Evolutionary conservation across 495 filamentous ascomycete species (phyloP), one percentile per base, ranked within the genome.

Genomic region (Trichocladium uniseriatum): DNA sequence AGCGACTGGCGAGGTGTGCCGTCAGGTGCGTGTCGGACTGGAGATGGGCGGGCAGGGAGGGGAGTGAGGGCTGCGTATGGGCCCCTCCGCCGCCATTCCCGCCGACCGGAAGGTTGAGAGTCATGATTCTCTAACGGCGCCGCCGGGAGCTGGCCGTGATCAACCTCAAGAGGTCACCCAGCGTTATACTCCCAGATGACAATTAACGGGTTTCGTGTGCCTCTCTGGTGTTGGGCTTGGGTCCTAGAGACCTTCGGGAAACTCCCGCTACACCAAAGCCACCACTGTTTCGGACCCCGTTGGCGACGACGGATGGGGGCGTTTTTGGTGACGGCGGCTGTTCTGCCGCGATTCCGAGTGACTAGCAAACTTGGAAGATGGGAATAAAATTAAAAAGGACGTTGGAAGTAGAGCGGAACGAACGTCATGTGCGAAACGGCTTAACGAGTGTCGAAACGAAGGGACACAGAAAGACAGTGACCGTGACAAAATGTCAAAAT

Each of bases 1-100:
- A 98, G 29, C 92, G 86, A 67, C 89, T 95, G 45, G 92, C 92
- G 21, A 98, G 77, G 68, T 98, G 92, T 27, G 90, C 87, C 3
- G 92, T 98, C 54, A 97, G 71, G 63, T 95, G 87, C 36, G 91
- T 96, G 68, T 97, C 92, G 46, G 90, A 95, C 70, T 97, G 92
- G 27, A 90, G 76, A 75, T 98, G 92, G 29, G 83, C 75, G 28
- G 92, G 92, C 45, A 98, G 71, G 22, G 88, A 81, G 27, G 89
- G 87, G 36, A 98, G 74, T 28, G 91, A 95, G 31, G 88, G 77
- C 64, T 95, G 89, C n/a, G 84, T 83, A 65, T 95, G 86, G 53
- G 86, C 79, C 59, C 79, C 75, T 64, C 72, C 74, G 59, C 68
- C 73, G 58, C 69, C 68, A 54, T 65, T 68, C 42, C 67, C 70